These are phyloP conservation scores for Cryptomeria japonica DNA, from an alignment of 75 land plant species.

Conservation along the genomic window DNA sequence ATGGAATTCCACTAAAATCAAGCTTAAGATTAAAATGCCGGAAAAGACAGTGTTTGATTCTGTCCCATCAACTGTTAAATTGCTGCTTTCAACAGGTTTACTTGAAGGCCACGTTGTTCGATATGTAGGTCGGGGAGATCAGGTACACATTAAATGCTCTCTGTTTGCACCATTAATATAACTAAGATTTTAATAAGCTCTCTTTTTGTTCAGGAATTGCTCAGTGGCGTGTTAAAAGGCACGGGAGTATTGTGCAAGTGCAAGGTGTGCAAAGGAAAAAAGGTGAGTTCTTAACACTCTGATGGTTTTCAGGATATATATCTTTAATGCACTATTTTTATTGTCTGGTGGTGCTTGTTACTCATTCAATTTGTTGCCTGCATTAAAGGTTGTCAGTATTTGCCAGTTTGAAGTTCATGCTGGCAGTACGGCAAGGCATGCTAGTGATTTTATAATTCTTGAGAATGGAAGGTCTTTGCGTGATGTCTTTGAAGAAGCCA, in stretches of 20 bases:
- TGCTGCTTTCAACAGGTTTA: constrained; percentile 5
- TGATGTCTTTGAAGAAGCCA: constrained; percentile 62
- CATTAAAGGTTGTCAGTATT: constrained; percentile 58
- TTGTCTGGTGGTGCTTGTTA: neutral
- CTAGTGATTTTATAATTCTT: constrained; percentile 70
- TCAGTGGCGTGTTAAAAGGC: constrained; percentile 56
- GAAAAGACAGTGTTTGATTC: neutral
- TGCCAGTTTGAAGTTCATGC: constrained; percentile 86
- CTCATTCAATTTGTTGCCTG: neutral
- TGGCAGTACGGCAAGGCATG: constrained; percentile 70
- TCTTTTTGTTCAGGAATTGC: constrained; percentile 23
- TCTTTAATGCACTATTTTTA: constrained; percentile 8
- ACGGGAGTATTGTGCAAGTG: constrained; percentile 71
- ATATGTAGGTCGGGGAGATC: constrained; percentile 5
- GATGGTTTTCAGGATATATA: neutral
- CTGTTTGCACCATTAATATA: neutral
- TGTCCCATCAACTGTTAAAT: constrained; percentile 12
- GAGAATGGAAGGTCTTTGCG: constrained; percentile 80
- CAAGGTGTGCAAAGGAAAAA: constrained; percentile 56
- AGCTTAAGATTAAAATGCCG: constrained; percentile 11
- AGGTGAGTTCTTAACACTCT: constrained; percentile 32
- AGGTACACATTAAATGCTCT: neutral
- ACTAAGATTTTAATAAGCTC: neutral
- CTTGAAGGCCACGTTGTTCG: constrained; percentile 8
- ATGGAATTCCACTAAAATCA: constrained; percentile 13